phyloP scores from a whole-genome alignment of 306 rosid species.

The Carpinus viminea region DNA sequence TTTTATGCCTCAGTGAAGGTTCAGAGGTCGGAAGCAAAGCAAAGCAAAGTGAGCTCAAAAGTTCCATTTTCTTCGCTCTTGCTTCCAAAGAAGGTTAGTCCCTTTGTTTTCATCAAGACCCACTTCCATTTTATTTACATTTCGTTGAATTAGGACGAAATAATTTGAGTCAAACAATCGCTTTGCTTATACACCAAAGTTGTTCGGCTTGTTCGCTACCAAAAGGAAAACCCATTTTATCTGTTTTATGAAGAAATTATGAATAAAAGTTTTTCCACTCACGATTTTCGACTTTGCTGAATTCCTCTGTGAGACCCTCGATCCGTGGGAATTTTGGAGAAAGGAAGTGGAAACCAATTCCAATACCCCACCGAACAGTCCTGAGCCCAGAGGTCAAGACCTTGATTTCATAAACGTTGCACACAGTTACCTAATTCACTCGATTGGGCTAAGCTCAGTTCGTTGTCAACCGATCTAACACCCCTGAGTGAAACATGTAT shows the following conservation, averaged over 20 bases:
- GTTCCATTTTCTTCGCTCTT: neutral
- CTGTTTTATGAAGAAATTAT: neutral
- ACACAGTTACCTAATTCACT: constrained; percentile 52
- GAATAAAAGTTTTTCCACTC: constrained; percentile 9
- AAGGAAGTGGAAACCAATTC: constrained; percentile 30
- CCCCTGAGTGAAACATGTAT: constrained; percentile 55
- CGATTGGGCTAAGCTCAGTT: constrained; percentile 71
- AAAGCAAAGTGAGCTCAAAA: neutral
- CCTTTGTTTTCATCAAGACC: neutral
- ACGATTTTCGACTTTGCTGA: constrained; percentile 41
- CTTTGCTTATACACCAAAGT: neutral
- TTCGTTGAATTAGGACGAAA: too few species aligned
- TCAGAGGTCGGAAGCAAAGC: neutral
- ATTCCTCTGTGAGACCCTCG: constrained; percentile 25
- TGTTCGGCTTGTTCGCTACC: neutral
- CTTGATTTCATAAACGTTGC: constrained; percentile 43
- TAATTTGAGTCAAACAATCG: too few species aligned
- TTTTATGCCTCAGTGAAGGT: too few species aligned
- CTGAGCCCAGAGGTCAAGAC: too few species aligned
- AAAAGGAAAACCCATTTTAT: neutral
- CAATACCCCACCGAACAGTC: too few species aligned
- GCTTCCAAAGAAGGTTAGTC: neutral
- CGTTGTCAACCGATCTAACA: constrained; percentile 25
- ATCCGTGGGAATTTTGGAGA: constrained; percentile 16
- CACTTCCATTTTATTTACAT: neutral